Evolutionary conservation across 768 basidiomycete species (phyloP).

Genomic region (Leccinum fibrillosum): DNA sequence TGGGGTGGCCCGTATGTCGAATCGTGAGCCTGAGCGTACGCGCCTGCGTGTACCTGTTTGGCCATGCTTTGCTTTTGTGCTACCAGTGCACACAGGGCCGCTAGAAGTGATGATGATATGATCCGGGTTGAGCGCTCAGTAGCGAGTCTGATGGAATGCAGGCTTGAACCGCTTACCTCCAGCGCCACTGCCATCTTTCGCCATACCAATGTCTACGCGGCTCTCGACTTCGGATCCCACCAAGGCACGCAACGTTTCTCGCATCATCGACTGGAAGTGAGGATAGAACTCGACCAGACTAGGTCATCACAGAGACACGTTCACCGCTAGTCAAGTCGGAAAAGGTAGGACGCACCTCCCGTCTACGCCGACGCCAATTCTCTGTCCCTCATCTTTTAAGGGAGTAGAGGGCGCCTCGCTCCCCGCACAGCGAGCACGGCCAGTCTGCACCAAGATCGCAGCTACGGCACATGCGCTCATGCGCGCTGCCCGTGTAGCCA

Average conservation of each 20-base stretch:
- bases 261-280: slow-evolving; percentile 69
- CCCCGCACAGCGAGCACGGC: slow-evolving; percentile 52
- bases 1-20: slow-evolving; percentile 1
- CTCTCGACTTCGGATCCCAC: slow-evolving; percentile 81
- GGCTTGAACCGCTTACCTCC: slow-evolving; percentile 63
- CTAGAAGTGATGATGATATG: slow-evolving; percentile 36
- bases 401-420: slow-evolving; percentile 20
- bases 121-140: not conserved
- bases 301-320: not conserved
- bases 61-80: slow-evolving; percentile 25
- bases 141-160: not conserved
- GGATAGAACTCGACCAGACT: slow-evolving; percentile 94
- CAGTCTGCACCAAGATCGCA: slow-evolving; percentile 80
- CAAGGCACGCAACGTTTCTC: slow-evolving; percentile 68
- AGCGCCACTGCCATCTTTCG: slow-evolving; percentile 96
- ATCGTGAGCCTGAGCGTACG: slow-evolving; percentile 11
- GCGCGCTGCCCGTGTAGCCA: slow-evolving; percentile 78
- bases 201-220: slow-evolving; percentile 81
- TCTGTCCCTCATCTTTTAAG: slow-evolving; percentile 38
- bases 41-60: slow-evolving; percentile 6
- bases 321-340: not conserved
- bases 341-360: slow-evolving; percentile 59
- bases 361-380: slow-evolving; percentile 84
- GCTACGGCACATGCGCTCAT: slow-evolving; percentile 88
- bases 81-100: slow-evolving; percentile 78